Evolutionary conservation across 2,329 filamentous ascomycete genomes (phyloP), one percentile per base, ranked within the genome.

Genomic region (Ilyonectria destructans): DNA sequence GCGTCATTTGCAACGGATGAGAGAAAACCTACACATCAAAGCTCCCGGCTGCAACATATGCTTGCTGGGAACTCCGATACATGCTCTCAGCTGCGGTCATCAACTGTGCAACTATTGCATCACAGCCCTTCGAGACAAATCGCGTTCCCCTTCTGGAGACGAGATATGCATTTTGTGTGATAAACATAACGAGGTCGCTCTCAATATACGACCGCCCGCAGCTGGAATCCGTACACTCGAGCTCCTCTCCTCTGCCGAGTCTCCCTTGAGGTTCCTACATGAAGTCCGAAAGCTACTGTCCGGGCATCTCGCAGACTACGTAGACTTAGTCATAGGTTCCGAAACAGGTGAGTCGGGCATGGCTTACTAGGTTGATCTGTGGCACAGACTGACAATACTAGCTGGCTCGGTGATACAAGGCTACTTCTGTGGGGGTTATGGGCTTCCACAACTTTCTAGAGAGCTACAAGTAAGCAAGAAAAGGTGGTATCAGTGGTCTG

Each of bases 381-480:
- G n/a, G 40, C n/a, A 17, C n/a, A 21, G n/a, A 46, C 43, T 46
- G 21, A 46, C 19, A 46, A 46, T 19, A 5, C 17, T 5, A 46
- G 43, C 43, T 46, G 43, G 43, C 43, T 46, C 17, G 3, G 43
- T 46, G 17, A 46, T 46, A 46, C 17, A 46, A 46, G 43, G 43
- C 43, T 46, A 46, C 43, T 46, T 46, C 43, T 46, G 17, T 46
- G 17, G 43, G 43, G 43, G 17, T 21, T 46, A 46, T 46, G 17
- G 43, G 43, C 43, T 46, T 46, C 43, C 17, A 46, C 17, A 46
- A 19, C 43, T 46, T 46, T 46, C 43, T 46, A 21, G 43, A 46
- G 43, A 46, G n/a, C 43, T 46, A 21, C 17, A 46, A 46, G 43
- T 9, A 46, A 21, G 43, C 4, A 46, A 46, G 43, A 46, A 46